A percentile compares a stretch with the other conserved stretches of the same genome.
These are phyloP conservation scores for Penicillium sp. DNA, from an alignment of 2,329 filamentous ascomycete species.

Conservation along the genomic window DNA sequence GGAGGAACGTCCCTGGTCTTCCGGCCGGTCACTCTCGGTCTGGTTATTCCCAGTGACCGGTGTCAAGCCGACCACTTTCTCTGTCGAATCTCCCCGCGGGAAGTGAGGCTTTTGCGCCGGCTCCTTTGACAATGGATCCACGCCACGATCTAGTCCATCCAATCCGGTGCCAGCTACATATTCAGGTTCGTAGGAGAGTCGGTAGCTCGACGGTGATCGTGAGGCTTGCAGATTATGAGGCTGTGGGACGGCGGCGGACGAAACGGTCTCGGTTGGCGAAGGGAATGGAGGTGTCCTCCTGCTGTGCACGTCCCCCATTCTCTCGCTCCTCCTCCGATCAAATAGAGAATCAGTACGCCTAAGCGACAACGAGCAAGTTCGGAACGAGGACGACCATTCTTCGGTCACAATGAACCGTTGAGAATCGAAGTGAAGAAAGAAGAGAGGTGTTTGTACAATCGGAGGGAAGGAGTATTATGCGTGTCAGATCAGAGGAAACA, in stretches of 20 bases:
- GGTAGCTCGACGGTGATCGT: constrained; percentile 25
- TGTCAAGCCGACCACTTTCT: constrained; percentile 20
- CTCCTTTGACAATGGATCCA: constrained; percentile 12
- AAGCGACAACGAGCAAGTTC: constrained; percentile 35
- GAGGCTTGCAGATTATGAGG: constrained; percentile 31
- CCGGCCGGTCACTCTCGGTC: constrained; percentile 25
- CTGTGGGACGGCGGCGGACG: constrained; percentile 33
- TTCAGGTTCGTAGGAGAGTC: constrained; percentile 21
- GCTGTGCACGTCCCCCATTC: constrained; percentile 42
- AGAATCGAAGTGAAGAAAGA: constrained; percentile 1
- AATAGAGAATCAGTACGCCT: constrained; percentile 36
- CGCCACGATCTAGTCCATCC: constrained; percentile 13
- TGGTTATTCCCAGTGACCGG: constrained; percentile 28
- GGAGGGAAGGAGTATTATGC: not conserved
- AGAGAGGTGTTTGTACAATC: not conserved
- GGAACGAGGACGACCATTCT: constrained; percentile 38
- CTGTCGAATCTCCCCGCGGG: constrained; percentile 29
- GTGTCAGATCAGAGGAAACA: not conserved
- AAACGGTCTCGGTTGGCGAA: constrained; percentile 43
- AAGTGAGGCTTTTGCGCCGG: constrained; percentile 16
- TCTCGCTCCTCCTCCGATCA: constrained; percentile 37
- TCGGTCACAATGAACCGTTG: constrained; percentile 34
- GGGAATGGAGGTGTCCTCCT: constrained; percentile 46
- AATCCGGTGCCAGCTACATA: constrained; percentile 17
- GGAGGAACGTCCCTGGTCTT: constrained; percentile 38